These are phyloP conservation scores for Neonectria ditissima DNA, from an alignment of 2,329 filamentous ascomycete genomes.

Conservation along the genomic window DNA sequence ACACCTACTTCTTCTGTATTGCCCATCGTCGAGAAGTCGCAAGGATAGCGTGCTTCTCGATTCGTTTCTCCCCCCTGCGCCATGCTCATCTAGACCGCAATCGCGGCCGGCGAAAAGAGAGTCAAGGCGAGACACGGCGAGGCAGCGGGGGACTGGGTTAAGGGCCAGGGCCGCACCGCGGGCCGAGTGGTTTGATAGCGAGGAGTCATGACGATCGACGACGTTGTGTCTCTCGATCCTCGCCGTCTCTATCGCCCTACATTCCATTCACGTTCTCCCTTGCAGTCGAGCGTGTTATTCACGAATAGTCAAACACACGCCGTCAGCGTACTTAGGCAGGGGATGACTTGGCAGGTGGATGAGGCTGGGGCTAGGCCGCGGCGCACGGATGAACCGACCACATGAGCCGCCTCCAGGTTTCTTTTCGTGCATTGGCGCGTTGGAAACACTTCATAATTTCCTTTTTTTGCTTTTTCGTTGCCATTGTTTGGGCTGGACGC, in stretches of 20 bases:
- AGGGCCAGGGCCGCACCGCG: constrained; percentile 3
- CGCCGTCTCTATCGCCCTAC: neutral
- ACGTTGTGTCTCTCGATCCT: neutral
- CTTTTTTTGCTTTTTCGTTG: neutral
- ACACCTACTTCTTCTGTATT: neutral
- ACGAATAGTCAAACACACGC: neutral
- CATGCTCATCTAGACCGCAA: constrained; percentile 27
- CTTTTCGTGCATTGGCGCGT: neutral
- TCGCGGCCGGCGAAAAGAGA: constrained; percentile 11
- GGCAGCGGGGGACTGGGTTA: constrained; percentile 13
- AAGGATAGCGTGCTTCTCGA: constrained; percentile 30
- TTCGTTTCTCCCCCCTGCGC: neutral
- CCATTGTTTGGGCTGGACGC: neutral
- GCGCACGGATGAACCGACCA: constrained; percentile 16
- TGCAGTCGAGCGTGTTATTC: constrained; percentile 11
- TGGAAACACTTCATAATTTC: constrained; percentile 1
- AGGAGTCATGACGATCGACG: constrained; percentile 1
- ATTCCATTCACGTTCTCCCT: constrained; percentile 18
- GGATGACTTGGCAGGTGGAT: constrained; percentile 4
- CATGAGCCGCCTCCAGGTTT: constrained; percentile 1
- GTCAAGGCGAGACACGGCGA: constrained; percentile 26
- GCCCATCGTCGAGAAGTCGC: constrained; percentile 6
- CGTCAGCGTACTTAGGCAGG: constrained; percentile 15
- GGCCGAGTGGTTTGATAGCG: constrained; percentile 16
- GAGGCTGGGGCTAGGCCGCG: constrained; percentile 2